phyloP scores from a whole-genome alignment of 257 asterid genomes.

The Paulownia fortunei region DNA sequence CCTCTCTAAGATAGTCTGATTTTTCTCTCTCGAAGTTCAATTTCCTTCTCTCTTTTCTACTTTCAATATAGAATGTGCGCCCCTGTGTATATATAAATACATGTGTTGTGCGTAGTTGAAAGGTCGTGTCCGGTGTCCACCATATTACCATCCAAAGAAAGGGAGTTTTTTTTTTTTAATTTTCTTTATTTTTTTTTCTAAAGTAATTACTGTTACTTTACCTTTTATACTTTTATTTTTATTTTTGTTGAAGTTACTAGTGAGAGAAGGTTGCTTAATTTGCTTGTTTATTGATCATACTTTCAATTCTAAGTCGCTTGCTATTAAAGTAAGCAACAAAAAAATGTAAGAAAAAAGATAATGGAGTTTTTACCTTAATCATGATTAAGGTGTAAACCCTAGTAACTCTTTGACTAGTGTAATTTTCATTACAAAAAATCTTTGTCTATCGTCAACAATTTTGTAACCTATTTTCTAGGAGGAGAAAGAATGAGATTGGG shows the following conservation, averaged over 20 bases:
- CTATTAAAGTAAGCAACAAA: background rate
- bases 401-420: background rate
- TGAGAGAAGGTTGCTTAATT: no score
- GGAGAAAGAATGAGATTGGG: background rate
- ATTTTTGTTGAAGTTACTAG: background rate
- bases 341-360: no score
- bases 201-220: no score
- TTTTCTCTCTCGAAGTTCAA: conserved; percentile 20
- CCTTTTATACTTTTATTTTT: no score
- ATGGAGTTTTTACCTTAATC: background rate
- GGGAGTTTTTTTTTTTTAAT: background rate
- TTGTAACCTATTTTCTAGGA: background rate
- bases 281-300: no score
- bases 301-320: background rate
- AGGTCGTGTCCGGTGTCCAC: conserved; percentile 27
- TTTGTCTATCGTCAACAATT: background rate
- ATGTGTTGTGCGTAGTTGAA: background rate
- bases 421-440: background rate
- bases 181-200: background rate
- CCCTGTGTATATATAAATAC: background rate
- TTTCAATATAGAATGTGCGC: conserved; percentile 22
- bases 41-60: conserved; percentile 22
- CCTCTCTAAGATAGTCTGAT: conserved; percentile 24
- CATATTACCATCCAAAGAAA: conserved; percentile 11
- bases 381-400: background rate